These are phyloP conservation scores for Colletotrichum lindemuthianum DNA, from an alignment of 2,329 filamentous ascomycete species.

Conservation along the genomic window DNA sequence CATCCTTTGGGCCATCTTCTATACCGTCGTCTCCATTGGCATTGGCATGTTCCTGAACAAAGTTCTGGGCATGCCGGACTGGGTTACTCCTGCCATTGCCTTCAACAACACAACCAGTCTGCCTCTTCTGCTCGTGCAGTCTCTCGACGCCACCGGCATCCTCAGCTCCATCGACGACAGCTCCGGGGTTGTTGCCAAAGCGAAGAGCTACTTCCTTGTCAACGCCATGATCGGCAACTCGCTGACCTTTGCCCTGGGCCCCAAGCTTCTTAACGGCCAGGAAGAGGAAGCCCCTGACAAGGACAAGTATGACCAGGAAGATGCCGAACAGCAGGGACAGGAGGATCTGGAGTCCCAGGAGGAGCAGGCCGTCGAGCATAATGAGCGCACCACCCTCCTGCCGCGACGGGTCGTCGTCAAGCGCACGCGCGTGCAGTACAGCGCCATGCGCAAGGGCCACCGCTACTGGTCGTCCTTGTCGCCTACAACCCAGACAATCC, in stretches of 20 bases:
- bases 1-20: slow-evolving; percentile 52
- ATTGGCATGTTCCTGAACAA: slow-evolving; percentile 50
- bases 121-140: slow-evolving; percentile 55
- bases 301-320: neutral
- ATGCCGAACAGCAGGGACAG: neutral
- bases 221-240: slow-evolving; percentile 72
- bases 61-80: slow-evolving; percentile 54
- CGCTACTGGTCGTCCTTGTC: slow-evolving; percentile 26
- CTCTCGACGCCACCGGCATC: slow-evolving; percentile 62
- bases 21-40: slow-evolving; percentile 46
- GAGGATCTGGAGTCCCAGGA: slow-evolving; percentile 27
- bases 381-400: slow-evolving; percentile 30
- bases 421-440: slow-evolving; percentile 20
- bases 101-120: slow-evolving; percentile 62
- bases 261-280: slow-evolving; percentile 41
- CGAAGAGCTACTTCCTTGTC: slow-evolving; percentile 73
- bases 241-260: slow-evolving; percentile 72
- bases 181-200: slow-evolving; percentile 62
- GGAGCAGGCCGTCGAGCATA: slow-evolving; percentile 18
- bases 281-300: slow-evolving; percentile 33
- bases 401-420: slow-evolving; percentile 45
- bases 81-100: slow-evolving; percentile 56
- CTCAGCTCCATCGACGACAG: slow-evolving; percentile 58
- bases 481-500: slow-evolving; percentile 42
- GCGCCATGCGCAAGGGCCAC: slow-evolving; percentile 14